These are phyloP conservation scores for Tillandsia fasciculata DNA, from an alignment of 176 grass and related monocot genomes.

Conservation along the genomic window DNA sequence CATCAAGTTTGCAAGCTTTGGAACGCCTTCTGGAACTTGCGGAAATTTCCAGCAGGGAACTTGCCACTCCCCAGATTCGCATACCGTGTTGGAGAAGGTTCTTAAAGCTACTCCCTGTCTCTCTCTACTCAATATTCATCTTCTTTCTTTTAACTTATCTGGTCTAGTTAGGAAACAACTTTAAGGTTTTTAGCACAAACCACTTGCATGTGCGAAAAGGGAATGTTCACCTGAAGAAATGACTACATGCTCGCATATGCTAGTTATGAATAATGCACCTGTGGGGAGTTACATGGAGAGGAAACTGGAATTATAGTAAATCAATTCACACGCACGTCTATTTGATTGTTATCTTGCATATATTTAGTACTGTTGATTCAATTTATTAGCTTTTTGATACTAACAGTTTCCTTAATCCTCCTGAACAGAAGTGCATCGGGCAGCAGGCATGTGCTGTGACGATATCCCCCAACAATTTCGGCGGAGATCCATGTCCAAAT, in stretches of 20 bases:
- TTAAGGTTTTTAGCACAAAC: too few relatives aligned
- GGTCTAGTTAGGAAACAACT: neutral
- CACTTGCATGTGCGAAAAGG: too few relatives aligned
- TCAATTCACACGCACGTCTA: neutral
- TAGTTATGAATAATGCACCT: neutral
- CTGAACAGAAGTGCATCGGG: constrained; percentile 81
- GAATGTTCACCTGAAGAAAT: neutral
- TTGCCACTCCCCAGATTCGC: constrained; percentile 71
- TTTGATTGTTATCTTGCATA: neutral
- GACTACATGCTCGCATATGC: neutral
- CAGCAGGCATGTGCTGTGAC: constrained; percentile 47
- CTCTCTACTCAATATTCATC: neutral
- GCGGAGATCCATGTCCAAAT: constrained; percentile 55
- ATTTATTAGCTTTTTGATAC: neutral
- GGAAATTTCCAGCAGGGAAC: constrained; percentile 76
- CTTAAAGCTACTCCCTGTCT: neutral
- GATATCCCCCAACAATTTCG: constrained; percentile 60
- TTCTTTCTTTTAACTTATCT: neutral
- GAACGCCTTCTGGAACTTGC: constrained; percentile 79
- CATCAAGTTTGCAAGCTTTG: constrained; percentile 96
- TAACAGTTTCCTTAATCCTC: neutral
- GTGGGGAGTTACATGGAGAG: neutral
- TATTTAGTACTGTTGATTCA: constrained; percentile 1
- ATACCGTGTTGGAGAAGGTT: constrained; percentile 71
- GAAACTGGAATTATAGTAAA: neutral